Evolutionary conservation across 225 moss, liverwort and hornwort genomes (phyloP), one percentile per base, ranked within the genome.

Genomic region (Climacium dendroides): DNA sequence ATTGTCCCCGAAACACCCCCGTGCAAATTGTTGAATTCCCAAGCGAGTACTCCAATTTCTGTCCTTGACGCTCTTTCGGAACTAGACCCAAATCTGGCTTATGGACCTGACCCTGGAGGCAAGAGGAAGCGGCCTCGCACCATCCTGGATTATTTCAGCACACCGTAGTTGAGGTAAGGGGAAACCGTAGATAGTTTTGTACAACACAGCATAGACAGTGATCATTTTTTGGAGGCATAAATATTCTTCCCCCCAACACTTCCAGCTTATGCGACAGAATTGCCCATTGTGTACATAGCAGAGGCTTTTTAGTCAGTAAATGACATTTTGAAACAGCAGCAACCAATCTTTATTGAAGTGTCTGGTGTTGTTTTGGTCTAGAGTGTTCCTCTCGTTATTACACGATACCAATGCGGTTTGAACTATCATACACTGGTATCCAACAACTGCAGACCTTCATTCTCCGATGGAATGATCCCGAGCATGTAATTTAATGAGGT

Each of bases 111-210:
- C 29, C 8, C 67, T 45, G 70, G 53, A 53, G 83, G 12, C 28
- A 94, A 90, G 73, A 90, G 90, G 47, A 83, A 92, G 85, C 91
- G 92, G 86, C 91, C 86, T 78, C 89, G 91, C 67, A 94, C 94
- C 41, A 92, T 94, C 69, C 81, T 87, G 32, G 92, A 94, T 75
- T 94, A 92, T 74, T 92, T 92, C 48, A 85, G 86, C 37, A 69
- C 82, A 45, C 81, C 89, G 2, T 93, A 73, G 81, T 19, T 3
- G 35, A 57, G 9, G 55, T 17, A 14, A 62, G 17, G 53, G 15
- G 10, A 43, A 74, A 6, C 12, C 13, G 4, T 26, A 41, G 52
- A 6, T 78, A 37, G 73, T 67, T 24, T 15, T 84, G 81, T 84
- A 88, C 59, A 86, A 80, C 69, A 59, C 35, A 65, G 16, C 13